Percentiles rank a stretch among this genome's conserved stretches.
phyloP scores from a whole-genome alignment of 495 filamentous ascomycete species.

The Opeltia flavorubescens region DNA sequence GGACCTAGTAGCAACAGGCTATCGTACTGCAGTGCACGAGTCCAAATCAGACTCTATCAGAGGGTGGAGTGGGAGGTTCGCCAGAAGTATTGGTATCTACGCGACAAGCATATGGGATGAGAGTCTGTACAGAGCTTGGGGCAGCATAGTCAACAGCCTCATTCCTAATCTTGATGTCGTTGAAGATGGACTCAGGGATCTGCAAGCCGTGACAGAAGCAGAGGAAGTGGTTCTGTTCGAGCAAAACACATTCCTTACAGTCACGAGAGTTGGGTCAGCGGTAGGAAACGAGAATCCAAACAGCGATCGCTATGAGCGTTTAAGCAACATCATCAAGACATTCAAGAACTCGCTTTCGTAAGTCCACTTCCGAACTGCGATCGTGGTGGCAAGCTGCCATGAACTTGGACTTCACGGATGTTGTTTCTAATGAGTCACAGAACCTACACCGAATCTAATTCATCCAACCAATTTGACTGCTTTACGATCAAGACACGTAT shows the following conservation, averaged over 20 bases:
- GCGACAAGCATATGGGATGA: constrained; percentile 98
- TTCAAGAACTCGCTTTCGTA: constrained; percentile 73
- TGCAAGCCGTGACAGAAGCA: constrained; percentile 74
- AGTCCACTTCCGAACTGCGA: constrained; percentile 25
- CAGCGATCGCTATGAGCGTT: constrained; percentile 82
- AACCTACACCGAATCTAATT: constrained; percentile 35
- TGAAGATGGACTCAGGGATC: constrained; percentile 61
- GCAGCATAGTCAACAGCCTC: constrained; percentile 86
- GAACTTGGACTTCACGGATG: constrained; percentile 16
- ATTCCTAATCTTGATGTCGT: constrained; percentile 88
- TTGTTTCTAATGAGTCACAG: background rate
- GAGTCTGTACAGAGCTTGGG: constrained; percentile 95
- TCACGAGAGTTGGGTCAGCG: constrained; percentile 65
- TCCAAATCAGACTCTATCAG: constrained; percentile 61
- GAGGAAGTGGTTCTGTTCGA: constrained; percentile 94
- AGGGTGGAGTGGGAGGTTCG: constrained; percentile 58
- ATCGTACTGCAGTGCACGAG: constrained; percentile 66
- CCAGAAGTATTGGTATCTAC: constrained; percentile 47
- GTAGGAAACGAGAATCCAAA: constrained; percentile 68
- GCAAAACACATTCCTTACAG: constrained; percentile 86
- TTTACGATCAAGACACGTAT: constrained; percentile 53
- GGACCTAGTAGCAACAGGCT: constrained; percentile 77
- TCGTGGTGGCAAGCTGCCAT: constrained; percentile 28
- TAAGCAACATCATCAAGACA: constrained; percentile 91
- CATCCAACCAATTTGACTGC: constrained; percentile 46